A percentile compares a stretch with the other conserved stretches of the same genome.
Conservation (phyloP, 345 rosid species). For the Noccaea bulbosa region DNA sequence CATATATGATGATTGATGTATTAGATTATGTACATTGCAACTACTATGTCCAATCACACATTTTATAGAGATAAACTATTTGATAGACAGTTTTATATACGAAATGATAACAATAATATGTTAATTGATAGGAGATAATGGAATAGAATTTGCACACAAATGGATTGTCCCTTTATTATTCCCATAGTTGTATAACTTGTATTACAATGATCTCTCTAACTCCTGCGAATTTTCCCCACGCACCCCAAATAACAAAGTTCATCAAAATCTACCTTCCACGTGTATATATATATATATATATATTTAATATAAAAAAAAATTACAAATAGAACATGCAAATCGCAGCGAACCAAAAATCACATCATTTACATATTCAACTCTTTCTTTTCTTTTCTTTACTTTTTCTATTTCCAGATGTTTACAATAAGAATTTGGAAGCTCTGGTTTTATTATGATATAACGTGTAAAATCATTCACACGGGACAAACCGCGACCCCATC, state of each 20-base stretch:
- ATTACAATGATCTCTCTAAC: conserved; percentile 38
- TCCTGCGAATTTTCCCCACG: conserved; percentile 17
- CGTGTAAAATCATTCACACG: conserved; percentile 62
- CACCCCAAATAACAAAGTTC: conserved; percentile 29
- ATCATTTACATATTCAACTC: conserved; percentile 44
- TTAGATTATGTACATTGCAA: conserved; percentile 19
- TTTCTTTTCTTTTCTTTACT: not conserved
- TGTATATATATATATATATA: conserved; percentile 31
- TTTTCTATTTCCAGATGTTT: conserved; percentile 20
- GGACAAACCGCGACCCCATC: conserved; percentile 62
- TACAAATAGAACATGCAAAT: conserved; percentile 37
- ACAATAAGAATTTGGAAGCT: conserved; percentile 45
- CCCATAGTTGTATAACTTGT: conserved; percentile 32
- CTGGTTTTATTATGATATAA: conserved; percentile 27
- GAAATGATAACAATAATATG: conserved; percentile 3
- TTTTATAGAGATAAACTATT: not conserved
- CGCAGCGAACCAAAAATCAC: conserved; percentile 44
- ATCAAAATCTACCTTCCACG: conserved; percentile 37
- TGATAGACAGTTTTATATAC: conserved; percentile 8
- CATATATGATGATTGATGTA: conserved; percentile 17
- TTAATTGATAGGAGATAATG: conserved; percentile 1
- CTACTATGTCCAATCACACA: conserved; percentile 25
- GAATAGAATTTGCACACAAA: conserved; percentile 35
- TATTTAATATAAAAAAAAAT: conserved; percentile 20
- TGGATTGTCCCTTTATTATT: conserved; percentile 29